These are phyloP conservation scores for Fusarium sp. DNA, from an alignment of 2,329 filamentous ascomycete genomes.

Conservation along the genomic window DNA sequence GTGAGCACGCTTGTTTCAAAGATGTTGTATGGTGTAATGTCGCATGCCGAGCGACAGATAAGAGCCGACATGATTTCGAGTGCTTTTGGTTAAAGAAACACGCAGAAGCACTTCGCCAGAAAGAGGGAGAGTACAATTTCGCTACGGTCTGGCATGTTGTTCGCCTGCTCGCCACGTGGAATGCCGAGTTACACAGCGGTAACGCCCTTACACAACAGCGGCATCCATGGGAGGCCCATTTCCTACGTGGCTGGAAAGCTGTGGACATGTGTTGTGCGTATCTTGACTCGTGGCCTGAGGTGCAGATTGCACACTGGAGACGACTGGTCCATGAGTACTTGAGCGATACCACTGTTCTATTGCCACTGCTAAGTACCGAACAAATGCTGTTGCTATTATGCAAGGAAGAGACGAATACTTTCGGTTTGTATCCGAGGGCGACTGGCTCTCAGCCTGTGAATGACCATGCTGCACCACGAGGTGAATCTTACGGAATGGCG, in stretches of 20 bases:
- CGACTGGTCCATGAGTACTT: constrained; percentile 37
- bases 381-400: constrained; percentile 41
- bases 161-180: constrained; percentile 40
- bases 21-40: constrained; percentile 44
- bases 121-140: constrained; percentile 42
- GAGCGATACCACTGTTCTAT: constrained; percentile 26
- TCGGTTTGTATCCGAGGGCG: constrained; percentile 39
- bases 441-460: constrained; percentile 35
- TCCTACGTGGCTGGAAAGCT: constrained; percentile 40
- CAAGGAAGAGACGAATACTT: constrained; percentile 45
- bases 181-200: constrained; percentile 25
- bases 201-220: neutral
- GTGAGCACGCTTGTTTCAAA: constrained; percentile 29
- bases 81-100: constrained; percentile 40
- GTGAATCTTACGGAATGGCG: constrained; percentile 40
- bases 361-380: constrained; percentile 13
- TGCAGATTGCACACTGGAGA: constrained; percentile 40
- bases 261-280: constrained; percentile 42
- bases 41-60: constrained; percentile 33
- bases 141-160: constrained; percentile 44
- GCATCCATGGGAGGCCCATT: constrained; percentile 24
- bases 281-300: constrained; percentile 43
- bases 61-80: constrained; percentile 39
- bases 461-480: constrained; percentile 20
- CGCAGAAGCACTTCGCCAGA: constrained; percentile 17